These are phyloP conservation scores for Claviceps sp. DNA, from an alignment of 2,329 filamentous ascomycete species.

Conservation along the genomic window DNA sequence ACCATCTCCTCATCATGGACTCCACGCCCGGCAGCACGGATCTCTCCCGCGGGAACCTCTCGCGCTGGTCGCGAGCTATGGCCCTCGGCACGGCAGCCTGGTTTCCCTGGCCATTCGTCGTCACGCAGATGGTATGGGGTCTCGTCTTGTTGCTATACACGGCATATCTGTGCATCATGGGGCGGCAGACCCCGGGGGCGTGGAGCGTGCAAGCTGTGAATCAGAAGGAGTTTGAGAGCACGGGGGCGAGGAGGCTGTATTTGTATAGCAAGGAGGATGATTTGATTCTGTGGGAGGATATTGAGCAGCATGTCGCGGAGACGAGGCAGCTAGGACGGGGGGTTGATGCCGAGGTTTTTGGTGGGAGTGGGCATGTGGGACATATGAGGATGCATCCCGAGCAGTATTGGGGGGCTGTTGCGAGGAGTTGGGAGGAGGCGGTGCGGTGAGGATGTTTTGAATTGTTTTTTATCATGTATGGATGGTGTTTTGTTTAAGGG, in stretches of 20 bases:
- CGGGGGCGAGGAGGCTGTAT: constrained; percentile 34
- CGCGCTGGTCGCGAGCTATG: constrained; percentile 40
- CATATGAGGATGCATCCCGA: constrained; percentile 43
- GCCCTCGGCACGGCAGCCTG: constrained; percentile 31
- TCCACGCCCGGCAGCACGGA: constrained; percentile 37
- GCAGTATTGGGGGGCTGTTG: constrained; percentile 42
- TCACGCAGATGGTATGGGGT: constrained; percentile 35
- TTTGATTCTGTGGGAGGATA: constrained; percentile 41
- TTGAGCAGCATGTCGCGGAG: constrained; percentile 38
- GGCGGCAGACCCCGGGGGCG: constrained; percentile 26
- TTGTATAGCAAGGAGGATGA: constrained; percentile 45
- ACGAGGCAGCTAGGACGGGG: constrained; percentile 34
- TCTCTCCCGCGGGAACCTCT: constrained; percentile 27
- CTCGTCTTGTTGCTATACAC: constrained; percentile 26
- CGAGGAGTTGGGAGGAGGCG: constrained; percentile 13
- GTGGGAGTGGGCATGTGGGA: constrained; percentile 45
- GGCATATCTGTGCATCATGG: constrained; percentile 20
- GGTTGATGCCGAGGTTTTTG: constrained; percentile 38
- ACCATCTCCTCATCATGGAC: constrained; percentile 35
- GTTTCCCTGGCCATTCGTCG: constrained; percentile 35
- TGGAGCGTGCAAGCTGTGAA: constrained; percentile 25
- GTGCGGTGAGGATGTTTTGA: not conserved
- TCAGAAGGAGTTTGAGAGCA: constrained; percentile 22
- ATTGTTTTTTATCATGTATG: not conserved
- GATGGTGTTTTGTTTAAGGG: not conserved